These are phyloP conservation scores for Collybia nuda DNA, from an alignment of 768 basidiomycete genomes.

Conservation along the genomic window DNA sequence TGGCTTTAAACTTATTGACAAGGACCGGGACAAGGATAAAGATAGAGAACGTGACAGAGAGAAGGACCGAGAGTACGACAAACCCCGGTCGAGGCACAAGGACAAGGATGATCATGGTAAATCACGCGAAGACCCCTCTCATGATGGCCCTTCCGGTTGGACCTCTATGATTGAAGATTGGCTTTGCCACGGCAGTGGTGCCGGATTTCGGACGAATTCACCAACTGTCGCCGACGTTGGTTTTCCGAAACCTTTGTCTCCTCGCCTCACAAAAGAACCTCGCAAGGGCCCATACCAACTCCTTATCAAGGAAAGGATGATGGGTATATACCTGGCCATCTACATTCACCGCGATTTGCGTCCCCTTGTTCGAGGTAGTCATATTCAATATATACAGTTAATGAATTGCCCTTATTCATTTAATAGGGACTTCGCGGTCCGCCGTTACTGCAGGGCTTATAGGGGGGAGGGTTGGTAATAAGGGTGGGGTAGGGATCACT, in stretches of 20 bases:
- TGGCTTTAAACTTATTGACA: conserved; percentile 67
- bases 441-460: conserved; percentile 89
- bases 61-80: conserved; percentile 30
- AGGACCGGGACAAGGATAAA: conserved; percentile 42
- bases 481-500: conserved; percentile 90
- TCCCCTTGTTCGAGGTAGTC: conserved; percentile 59
- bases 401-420: conserved; percentile 7
- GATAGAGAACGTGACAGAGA: conserved; percentile 35
- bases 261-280: conserved; percentile 38
- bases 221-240: conserved; percentile 43
- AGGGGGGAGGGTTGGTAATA: conserved; percentile 90
- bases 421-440: conserved; percentile 69
- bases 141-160: conserved; percentile 57
- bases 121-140: conserved; percentile 32
- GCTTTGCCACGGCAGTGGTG: conserved; percentile 49
- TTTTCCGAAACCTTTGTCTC: conserved; percentile 39
- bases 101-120: conserved; percentile 39
- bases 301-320: conserved; percentile 84
- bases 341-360: conserved; percentile 75
- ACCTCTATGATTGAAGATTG: conserved; percentile 76
- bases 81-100: conserved; percentile 29
- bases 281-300: conserved; percentile 79
- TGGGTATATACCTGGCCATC: conserved; percentile 83
- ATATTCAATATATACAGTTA: not conserved
- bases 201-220: conserved; percentile 24